phyloP scores from a whole-genome alignment of 2,329 filamentous ascomycete species.

The Penicillium sclerotiorum region DNA sequence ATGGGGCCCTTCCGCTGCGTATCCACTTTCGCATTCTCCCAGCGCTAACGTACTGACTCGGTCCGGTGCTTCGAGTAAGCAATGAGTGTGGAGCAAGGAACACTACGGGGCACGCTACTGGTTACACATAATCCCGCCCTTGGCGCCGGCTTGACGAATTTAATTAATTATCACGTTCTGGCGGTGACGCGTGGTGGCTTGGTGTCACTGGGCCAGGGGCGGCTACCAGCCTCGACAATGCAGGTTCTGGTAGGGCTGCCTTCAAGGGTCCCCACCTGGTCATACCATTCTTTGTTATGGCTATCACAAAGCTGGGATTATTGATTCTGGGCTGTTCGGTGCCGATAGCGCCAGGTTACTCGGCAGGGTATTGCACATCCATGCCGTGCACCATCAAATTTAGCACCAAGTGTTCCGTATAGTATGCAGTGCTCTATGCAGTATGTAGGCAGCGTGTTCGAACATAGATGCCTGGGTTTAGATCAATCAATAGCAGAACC shows the following conservation, averaged over 20 bases:
- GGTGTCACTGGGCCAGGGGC: not conserved
- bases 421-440: not conserved
- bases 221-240: not conserved
- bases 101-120: not conserved
- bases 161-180: not conserved
- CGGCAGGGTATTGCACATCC: not conserved
- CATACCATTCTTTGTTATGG: not conserved
- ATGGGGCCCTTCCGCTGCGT: not conserved
- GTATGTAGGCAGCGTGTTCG: too few relatives aligned
- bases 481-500: too few relatives aligned
- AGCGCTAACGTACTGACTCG: too few relatives aligned
- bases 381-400: too few relatives aligned
- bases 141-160: not conserved
- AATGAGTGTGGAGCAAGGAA: not conserved
- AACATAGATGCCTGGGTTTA: too few relatives aligned
- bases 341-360: too few relatives aligned
- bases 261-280: not conserved
- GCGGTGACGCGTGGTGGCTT: not conserved
- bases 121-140: not conserved
- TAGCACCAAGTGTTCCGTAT: too few relatives aligned
- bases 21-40: not conserved
- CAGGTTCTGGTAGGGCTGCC: conserved; percentile 1
- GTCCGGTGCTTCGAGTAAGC: not conserved
- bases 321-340: not conserved
- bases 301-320: not conserved